phyloP scores from a whole-genome alignment of 2,329 filamentous ascomycete species.

The Clathrospora elynae region DNA sequence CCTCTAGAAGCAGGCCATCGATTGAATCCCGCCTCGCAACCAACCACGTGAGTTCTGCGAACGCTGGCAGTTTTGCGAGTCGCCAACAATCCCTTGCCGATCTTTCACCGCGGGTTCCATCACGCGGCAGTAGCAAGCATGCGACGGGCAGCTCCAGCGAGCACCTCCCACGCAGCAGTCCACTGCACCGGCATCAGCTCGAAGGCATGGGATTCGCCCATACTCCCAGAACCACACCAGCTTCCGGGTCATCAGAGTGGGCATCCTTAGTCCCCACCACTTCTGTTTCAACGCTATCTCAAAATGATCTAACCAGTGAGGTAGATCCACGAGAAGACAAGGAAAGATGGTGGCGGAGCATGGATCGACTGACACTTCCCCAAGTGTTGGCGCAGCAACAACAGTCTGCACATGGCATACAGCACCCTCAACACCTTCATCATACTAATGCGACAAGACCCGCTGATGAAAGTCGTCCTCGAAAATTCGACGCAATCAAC shows the following conservation, averaged over 20 bases:
- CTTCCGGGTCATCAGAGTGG: conserved; percentile 23
- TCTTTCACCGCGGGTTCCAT: conserved; percentile 15
- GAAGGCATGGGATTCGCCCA: conserved; percentile 5
- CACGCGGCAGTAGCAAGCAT: conserved; percentile 24
- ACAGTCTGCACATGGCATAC: not conserved
- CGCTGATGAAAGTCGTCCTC: not conserved
- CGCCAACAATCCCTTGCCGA: conserved; percentile 17
- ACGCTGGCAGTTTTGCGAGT: conserved; percentile 4
- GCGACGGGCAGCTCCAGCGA: conserved; percentile 18
- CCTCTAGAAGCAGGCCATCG: conserved; percentile 11
- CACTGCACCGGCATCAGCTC: conserved; percentile 21
- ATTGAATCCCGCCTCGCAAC: conserved; percentile 21
- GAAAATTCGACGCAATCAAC: conserved; percentile 4
- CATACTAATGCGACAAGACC: not conserved
- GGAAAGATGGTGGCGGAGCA: conserved; percentile 19
- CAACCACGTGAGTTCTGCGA: conserved; percentile 20
- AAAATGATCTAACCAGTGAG: conserved; percentile 26
- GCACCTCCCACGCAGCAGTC: conserved; percentile 20
- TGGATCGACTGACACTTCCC: conserved; percentile 12
- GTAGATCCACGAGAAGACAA: conserved; percentile 24
- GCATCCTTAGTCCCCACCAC: conserved; percentile 16
- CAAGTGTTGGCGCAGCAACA: conserved; percentile 4
- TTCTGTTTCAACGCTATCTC: conserved; percentile 19
- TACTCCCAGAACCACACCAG: conserved; percentile 1
- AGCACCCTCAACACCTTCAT: too few relatives aligned